Conservation (phyloP, 805 yeast species). For the Saccharomyces kudriavzevii region DNA sequence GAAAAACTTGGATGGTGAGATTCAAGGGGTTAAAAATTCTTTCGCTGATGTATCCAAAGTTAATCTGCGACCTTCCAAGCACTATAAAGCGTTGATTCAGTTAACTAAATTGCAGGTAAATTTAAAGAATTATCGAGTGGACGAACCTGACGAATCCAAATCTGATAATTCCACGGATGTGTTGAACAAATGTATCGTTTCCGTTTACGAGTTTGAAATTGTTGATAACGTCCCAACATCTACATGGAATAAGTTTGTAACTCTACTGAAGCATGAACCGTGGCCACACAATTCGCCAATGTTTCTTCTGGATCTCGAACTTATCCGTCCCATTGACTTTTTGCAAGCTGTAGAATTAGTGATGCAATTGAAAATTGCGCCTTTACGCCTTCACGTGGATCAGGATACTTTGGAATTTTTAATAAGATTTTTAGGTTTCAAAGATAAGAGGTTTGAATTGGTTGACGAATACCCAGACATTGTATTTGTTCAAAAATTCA, state of each 20-base stretch:
- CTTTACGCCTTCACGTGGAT: constrained; percentile 77
- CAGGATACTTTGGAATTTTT: constrained; percentile 88
- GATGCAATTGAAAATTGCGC: constrained; percentile 47
- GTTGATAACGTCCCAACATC: constrained; percentile 78
- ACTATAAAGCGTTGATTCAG: constrained; percentile 52
- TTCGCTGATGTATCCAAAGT: constrained; percentile 35
- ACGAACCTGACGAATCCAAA: constrained; percentile 36
- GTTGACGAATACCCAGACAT: constrained; percentile 55
- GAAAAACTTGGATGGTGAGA: constrained; percentile 44
- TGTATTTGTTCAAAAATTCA: constrained; percentile 59
- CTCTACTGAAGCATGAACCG: constrained; percentile 59
- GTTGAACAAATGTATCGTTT: constrained; percentile 42
- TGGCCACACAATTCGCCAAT: constrained; percentile 59
- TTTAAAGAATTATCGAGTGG: constrained; percentile 38
- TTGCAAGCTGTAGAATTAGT: constrained; percentile 65
- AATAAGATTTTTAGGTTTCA: constrained; percentile 72
- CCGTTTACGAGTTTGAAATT: constrained; percentile 48
- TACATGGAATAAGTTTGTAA: constrained; percentile 80
- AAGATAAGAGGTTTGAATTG: constrained; percentile 57
- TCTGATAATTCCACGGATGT: constrained; percentile 34
- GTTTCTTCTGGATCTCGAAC: constrained; percentile 44
- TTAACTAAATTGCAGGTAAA: constrained; percentile 44
- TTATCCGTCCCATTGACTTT: constrained; percentile 54
- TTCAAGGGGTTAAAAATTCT: constrained; percentile 32
- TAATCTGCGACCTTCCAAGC: constrained; percentile 55